Conservation (phyloP, 768 basidiomycete species). For the Lactarius sanguifluus region DNA sequence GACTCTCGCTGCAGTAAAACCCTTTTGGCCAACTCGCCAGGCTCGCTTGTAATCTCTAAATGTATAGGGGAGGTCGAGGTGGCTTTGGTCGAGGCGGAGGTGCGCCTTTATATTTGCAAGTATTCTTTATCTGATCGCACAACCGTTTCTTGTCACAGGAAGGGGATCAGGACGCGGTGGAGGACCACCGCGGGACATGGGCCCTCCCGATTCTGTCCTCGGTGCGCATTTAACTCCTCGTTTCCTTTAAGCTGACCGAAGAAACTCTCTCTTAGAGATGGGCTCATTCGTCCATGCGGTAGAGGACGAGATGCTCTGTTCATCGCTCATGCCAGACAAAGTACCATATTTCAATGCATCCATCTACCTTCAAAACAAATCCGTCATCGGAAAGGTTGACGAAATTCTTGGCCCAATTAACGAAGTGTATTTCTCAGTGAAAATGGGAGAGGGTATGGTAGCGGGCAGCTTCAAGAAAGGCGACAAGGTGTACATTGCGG, state of each 20-base stretch:
- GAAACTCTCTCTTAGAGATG: conserved; percentile 60
- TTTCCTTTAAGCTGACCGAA: conserved; percentile 20
- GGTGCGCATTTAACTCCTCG: conserved; percentile 46
- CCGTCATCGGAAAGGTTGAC: conserved; percentile 94
- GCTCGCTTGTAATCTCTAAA: conserved; percentile 30
- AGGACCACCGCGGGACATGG: conserved; percentile 59
- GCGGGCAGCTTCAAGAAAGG: conserved; percentile 95
- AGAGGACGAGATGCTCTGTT: conserved; percentile 97
- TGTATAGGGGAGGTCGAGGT: conserved; percentile 52
- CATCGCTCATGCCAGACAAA: conserved; percentile 79
- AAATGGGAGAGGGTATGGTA: conserved; percentile 95
- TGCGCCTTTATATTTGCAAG: conserved; percentile 27
- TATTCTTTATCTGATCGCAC: not conserved
- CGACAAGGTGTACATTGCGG: conserved; percentile 96
- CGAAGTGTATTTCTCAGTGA: conserved; percentile 96
- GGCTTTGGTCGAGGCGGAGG: conserved; percentile 52
- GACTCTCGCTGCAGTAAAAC: not conserved
- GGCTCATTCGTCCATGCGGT: conserved; percentile 93
- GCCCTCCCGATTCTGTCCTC: conserved; percentile 78
- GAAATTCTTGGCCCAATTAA: conserved; percentile 99
- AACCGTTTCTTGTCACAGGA: conserved; percentile 36
- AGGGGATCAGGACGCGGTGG: conserved; percentile 71
- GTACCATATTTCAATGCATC: conserved; percentile 99
- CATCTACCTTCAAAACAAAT: conserved; percentile 96
- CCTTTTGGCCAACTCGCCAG: not conserved